Conservation (phyloP, 1,284 basidiomycete species). For the Cutaneotrichosporon cutaneum region DNA sequence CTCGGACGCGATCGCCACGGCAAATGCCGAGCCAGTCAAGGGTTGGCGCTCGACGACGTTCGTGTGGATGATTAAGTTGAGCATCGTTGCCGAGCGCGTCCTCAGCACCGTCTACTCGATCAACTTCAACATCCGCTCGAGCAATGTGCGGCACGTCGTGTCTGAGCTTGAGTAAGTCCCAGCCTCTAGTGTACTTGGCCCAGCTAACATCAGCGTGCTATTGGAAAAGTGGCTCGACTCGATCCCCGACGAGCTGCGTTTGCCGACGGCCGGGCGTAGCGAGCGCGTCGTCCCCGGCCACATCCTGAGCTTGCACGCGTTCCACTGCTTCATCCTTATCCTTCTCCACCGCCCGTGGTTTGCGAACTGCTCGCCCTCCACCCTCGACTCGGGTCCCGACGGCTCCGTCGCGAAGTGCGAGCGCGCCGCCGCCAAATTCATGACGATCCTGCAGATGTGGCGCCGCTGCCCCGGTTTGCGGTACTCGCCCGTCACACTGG, state of each 20-base stretch:
- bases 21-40: conserved; percentile 20
- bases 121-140: conserved; percentile 18
- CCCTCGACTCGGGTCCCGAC: conserved; percentile 7
- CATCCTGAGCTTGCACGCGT: conserved; percentile 31
- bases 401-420: conserved; percentile 21
- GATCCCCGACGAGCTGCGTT: conserved; percentile 23
- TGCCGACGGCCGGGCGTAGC: conserved; percentile 7
- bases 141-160: conserved; percentile 20
- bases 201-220: conserved; percentile 10
- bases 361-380: conserved; percentile 1
- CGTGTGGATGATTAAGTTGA: conserved; percentile 25
- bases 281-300: conserved; percentile 23
- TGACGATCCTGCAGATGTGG: conserved; percentile 29
- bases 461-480: conserved; percentile 35
- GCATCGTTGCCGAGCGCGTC: conserved; percentile 28
- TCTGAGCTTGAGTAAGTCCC: conserved; percentile 21
- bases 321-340: conserved; percentile 29
- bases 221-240: conserved; percentile 28
- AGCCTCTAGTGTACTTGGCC: background rate
- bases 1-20: conserved; percentile 14
- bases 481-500: conserved; percentile 34
- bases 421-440: conserved; percentile 23
- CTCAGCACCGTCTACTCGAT: conserved; percentile 24
- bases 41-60: conserved; percentile 28
- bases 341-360: conserved; percentile 35